These are phyloP conservation scores for Urochloa ruziziensis DNA, from an alignment of 176 grass and related monocot species.

Conservation along the genomic window DNA sequence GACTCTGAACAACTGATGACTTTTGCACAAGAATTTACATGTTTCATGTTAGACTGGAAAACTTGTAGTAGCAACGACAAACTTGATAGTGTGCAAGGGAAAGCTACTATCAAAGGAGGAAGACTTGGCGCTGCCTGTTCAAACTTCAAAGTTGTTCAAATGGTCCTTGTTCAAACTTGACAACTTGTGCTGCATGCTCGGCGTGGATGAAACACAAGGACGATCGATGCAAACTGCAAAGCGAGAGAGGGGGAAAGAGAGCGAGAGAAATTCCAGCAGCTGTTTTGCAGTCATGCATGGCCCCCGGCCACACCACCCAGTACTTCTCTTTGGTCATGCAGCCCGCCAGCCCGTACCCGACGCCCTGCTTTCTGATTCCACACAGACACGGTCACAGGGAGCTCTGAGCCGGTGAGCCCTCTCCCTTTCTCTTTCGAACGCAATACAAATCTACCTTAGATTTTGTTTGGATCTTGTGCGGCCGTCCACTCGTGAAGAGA, in stretches of 20 bases:
- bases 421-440: background rate
- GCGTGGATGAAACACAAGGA: conserved; percentile 22
- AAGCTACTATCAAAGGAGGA: background rate
- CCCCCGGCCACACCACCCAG: conserved; percentile 29
- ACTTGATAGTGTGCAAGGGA: background rate
- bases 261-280: conserved; percentile 26
- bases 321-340: conserved; percentile 52
- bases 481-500: conserved; percentile 50
- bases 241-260: background rate
- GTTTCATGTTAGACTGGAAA: no score
- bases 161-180: background rate
- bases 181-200: background rate
- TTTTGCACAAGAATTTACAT: background rate
- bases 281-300: conserved; percentile 55
- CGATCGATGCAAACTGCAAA: conserved; percentile 17
- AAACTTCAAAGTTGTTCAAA: background rate
- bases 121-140: background rate
- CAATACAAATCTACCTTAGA: conserved; percentile 58
- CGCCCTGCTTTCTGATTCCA: conserved; percentile 15
- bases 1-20: background rate
- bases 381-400: background rate
- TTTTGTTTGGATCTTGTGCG: conserved; percentile 91
- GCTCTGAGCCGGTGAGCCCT: no score
- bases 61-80: no score
- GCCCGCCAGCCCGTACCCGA: conserved; percentile 44